Percentiles rank a stretch among this genome's conserved stretches.
Conservation (phyloP, 176 grass and related monocot species). For the Thalia dealbata region DNA sequence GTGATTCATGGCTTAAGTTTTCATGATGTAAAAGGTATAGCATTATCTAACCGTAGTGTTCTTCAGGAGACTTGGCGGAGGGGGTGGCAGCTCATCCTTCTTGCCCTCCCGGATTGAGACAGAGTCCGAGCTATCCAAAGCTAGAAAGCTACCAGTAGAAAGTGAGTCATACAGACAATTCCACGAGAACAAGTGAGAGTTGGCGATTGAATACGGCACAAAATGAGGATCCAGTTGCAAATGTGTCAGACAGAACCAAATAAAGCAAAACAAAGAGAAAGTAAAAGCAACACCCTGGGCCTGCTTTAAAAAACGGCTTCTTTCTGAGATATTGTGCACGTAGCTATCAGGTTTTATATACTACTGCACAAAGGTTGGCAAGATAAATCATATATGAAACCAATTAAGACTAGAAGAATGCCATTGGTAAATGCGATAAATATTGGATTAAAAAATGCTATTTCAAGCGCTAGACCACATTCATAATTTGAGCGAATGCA, state of each 20-base stretch:
- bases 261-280: background rate
- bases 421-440: no score
- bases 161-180: background rate
- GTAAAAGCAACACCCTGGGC: background rate
- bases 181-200: background rate
- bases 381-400: no score
- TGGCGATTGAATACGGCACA: background rate
- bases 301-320: background rate
- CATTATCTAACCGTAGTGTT: slow-evolving; percentile 25
- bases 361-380: no score
- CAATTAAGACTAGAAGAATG: no score
- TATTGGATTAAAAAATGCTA: background rate
- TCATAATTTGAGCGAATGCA: background rate
- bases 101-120: slow-evolving; percentile 5
- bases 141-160: slow-evolving; percentile 14
- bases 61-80: slow-evolving; percentile 37
- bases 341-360: no score
- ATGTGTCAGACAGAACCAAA: background rate
- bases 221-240: background rate
- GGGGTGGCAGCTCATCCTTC: slow-evolving; percentile 35
- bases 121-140: background rate
- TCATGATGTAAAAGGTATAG: background rate
- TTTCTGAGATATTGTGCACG: no score
- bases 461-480: background rate
- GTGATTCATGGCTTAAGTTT: background rate